phyloP scores from a whole-genome alignment of 306 rosid species.

The Prunus mongolica region DNA sequence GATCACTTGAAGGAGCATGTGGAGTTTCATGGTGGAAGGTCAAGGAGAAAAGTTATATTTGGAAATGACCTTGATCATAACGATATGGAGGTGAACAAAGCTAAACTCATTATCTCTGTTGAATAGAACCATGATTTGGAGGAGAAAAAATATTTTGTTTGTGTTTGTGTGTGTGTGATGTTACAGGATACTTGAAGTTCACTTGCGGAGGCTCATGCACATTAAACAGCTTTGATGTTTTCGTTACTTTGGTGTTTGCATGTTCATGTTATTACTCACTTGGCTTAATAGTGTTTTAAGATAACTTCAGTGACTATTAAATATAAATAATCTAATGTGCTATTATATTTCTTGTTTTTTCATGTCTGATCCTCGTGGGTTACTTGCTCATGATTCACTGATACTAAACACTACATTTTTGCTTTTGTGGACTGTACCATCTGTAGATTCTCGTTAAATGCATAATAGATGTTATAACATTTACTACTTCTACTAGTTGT shows the following conservation, averaged over 20 bases:
- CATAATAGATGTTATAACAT: neutral
- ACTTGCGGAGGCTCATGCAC: neutral
- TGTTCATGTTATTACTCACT: neutral
- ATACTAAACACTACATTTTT: neutral
- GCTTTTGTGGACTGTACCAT: neutral
- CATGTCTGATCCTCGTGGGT: neutral
- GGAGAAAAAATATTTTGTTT: neutral
- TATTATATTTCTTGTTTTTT: neutral
- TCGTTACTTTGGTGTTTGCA: neutral
- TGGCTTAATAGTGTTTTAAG: neutral
- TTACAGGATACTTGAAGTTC: neutral
- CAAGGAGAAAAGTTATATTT: slow-evolving; percentile 67
- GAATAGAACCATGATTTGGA: neutral
- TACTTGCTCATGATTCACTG: neutral
- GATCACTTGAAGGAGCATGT: slow-evolving; percentile 55
- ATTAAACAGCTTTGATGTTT: neutral
- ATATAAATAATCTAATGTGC: neutral
- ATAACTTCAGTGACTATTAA: neutral
- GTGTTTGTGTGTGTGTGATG: neutral
- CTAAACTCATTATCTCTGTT: slow-evolving; percentile 12
- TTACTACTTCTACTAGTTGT: neutral
- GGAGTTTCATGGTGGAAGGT: slow-evolving; percentile 74
- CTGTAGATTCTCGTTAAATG: neutral
- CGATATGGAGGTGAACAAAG: slow-evolving; percentile 47
- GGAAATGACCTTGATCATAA: slow-evolving; percentile 47